phyloP scores from a whole-genome alignment of 495 filamentous ascomycete genomes.

The Aspergillus hancockii region DNA sequence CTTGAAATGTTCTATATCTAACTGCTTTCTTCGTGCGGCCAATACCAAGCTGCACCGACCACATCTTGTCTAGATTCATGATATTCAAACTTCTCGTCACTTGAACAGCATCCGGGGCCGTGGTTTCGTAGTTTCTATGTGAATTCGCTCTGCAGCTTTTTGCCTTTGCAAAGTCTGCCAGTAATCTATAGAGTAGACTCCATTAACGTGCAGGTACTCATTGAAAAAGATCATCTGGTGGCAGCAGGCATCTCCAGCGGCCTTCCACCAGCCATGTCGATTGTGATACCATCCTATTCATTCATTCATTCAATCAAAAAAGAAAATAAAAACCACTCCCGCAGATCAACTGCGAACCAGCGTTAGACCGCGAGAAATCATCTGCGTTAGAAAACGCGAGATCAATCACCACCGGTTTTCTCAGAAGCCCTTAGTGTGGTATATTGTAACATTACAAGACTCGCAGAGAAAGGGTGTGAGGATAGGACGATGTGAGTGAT shows the following conservation, averaged over 20 bases:
- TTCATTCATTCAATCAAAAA: too few species aligned
- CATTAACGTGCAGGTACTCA: slow-evolving; percentile 95
- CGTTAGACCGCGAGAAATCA: too few species aligned
- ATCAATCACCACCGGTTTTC: too few species aligned
- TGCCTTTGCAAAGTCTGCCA: slow-evolving; percentile 68
- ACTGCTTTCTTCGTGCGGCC: slow-evolving; percentile 3
- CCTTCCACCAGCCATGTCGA: slow-evolving; percentile 9
- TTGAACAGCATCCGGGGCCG: slow-evolving; percentile 70
- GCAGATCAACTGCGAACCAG: too few species aligned
- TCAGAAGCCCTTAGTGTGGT: too few species aligned
- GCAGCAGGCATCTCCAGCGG: slow-evolving; percentile 95
- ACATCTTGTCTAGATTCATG: slow-evolving; percentile 81
- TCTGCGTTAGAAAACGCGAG: too few species aligned
- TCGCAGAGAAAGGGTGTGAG: slow-evolving; percentile 79
- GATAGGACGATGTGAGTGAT: slow-evolving; percentile 84
- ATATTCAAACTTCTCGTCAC: slow-evolving; percentile 86
- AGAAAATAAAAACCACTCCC: too few species aligned
- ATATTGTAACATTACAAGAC: slow-evolving; percentile 69
- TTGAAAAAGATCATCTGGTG: slow-evolving; percentile 82
- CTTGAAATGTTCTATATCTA: slow-evolving; percentile 49
- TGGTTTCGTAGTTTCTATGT: slow-evolving; percentile 78
- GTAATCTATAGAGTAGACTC: slow-evolving; percentile 84
- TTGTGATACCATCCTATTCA: too few species aligned
- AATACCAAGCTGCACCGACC: slow-evolving; percentile 10
- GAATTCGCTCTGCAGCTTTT: slow-evolving; percentile 75